These are phyloP conservation scores for Xylariaceae sp. DNA, from an alignment of 2,329 filamentous ascomycete species.

Conservation along the genomic window DNA sequence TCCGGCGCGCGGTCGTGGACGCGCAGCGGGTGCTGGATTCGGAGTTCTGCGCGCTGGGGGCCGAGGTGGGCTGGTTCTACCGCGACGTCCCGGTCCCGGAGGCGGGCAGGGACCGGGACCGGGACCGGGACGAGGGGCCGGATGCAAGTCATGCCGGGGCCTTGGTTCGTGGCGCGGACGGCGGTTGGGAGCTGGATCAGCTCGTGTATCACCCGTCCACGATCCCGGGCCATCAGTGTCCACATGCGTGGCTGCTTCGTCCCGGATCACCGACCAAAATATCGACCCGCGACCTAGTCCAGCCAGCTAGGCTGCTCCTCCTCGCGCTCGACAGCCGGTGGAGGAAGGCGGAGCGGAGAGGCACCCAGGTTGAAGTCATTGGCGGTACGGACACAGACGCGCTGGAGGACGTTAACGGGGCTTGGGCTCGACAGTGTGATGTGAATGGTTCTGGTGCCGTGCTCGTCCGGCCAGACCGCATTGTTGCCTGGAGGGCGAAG, in stretches of 20 bases:
- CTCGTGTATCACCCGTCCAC: conserved; percentile 1
- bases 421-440: not conserved
- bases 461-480: conserved; percentile 2
- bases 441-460: not conserved
- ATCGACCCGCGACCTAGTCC: conserved; percentile 1
- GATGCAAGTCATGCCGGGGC: conserved; percentile 35
- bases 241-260: conserved; percentile 1
- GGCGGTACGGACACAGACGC: too few species aligned
- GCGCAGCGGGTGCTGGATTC: too few species aligned
- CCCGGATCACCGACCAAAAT: too few species aligned
- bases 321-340: not conserved
- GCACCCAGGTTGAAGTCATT: too few species aligned
- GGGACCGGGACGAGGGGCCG: too few species aligned
- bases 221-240: conserved; percentile 1
- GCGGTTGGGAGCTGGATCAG: not conserved
- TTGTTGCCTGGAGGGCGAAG: conserved; percentile 1
- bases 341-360: not conserved
- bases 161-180: not conserved
- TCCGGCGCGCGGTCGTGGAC: too few species aligned
- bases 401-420: too few species aligned
- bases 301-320: not conserved
- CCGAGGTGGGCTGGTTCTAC: too few species aligned
- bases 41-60: too few species aligned
- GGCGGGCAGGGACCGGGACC: too few species aligned
- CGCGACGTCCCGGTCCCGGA: too few species aligned